A percentile compares a stretch with the other conserved stretches of the same genome.
Evolutionary conservation across 2,329 filamentous ascomycete species (phyloP).

Genomic region (Diatrype stigma): DNA sequence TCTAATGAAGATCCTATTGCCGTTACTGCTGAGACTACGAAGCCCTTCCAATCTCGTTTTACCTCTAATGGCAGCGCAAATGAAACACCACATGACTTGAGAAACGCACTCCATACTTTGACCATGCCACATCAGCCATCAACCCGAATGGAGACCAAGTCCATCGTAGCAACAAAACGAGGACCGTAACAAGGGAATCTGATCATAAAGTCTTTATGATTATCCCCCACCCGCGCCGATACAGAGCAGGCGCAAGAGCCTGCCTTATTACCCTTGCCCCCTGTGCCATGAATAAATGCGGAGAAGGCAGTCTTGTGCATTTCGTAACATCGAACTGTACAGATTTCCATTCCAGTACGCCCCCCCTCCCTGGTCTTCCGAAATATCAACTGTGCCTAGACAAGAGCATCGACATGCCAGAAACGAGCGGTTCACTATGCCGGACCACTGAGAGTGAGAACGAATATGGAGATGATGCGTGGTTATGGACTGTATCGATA

Average conservation of each 20-base stretch:
- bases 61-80: constrained; percentile 16
- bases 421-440: constrained; percentile 22
- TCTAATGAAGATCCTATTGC: constrained; percentile 14
- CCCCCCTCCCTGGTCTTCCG: constrained; percentile 28
- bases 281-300: constrained; percentile 19
- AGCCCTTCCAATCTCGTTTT: constrained; percentile 18
- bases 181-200: not conserved
- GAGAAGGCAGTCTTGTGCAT: constrained; percentile 23
- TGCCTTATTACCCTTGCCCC: constrained; percentile 7
- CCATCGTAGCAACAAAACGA: constrained; percentile 14
- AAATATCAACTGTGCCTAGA: constrained; percentile 27
- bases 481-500: constrained; percentile 52
- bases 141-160: not conserved
- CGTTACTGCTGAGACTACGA: constrained; percentile 14
- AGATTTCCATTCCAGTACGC: constrained; percentile 32
- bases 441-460: constrained; percentile 22
- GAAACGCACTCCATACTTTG: not conserved
- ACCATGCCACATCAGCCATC: not conserved
- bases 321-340: constrained; percentile 34
- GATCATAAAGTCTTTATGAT: not conserved
- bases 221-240: constrained; percentile 12
- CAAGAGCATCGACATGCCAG: constrained; percentile 13
- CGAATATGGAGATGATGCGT: constrained; percentile 30
- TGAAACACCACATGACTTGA: not conserved
- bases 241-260: constrained; percentile 16